These are phyloP conservation scores for Gossypium raimondii DNA, from an alignment of 345 rosid species.

Conservation along the genomic window DNA sequence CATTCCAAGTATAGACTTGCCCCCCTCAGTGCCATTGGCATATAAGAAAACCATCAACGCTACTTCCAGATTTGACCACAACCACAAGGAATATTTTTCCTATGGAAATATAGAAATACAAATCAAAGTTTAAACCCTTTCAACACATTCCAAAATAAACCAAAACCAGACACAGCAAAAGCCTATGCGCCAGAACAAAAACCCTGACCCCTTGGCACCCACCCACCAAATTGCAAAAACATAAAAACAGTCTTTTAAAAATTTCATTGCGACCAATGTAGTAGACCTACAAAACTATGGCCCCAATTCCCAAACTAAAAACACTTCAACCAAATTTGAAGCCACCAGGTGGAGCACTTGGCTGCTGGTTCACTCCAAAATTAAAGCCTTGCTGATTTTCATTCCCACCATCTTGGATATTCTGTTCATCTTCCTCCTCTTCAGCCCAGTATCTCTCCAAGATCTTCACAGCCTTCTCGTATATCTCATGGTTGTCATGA, in stretches of 20 bases:
- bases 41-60: background rate
- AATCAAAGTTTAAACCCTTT: background rate
- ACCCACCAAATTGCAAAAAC: background rate
- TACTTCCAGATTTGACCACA: background rate
- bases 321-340: conserved; percentile 58
- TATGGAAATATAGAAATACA: background rate
- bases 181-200: background rate
- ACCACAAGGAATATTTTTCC: conserved; percentile 6
- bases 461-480: conserved; percentile 77
- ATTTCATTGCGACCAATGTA: background rate
- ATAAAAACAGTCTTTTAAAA: background rate
- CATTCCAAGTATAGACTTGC: background rate
- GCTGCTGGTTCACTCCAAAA: conserved; percentile 54
- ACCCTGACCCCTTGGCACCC: background rate
- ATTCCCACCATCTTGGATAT: conserved; percentile 31
- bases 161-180: background rate
- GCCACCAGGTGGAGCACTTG: conserved; percentile 56
- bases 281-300: conserved; percentile 8
- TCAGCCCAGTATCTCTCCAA: conserved; percentile 83
- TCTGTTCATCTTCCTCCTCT: conserved; percentile 52
- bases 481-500: conserved; percentile 80
- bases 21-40: background rate
- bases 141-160: background rate
- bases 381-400: conserved; percentile 41
- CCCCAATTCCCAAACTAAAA: background rate